These are phyloP conservation scores for Vitis rotundifolia DNA, from an alignment of 164 flowering plant genomes.

Conservation along the genomic window DNA sequence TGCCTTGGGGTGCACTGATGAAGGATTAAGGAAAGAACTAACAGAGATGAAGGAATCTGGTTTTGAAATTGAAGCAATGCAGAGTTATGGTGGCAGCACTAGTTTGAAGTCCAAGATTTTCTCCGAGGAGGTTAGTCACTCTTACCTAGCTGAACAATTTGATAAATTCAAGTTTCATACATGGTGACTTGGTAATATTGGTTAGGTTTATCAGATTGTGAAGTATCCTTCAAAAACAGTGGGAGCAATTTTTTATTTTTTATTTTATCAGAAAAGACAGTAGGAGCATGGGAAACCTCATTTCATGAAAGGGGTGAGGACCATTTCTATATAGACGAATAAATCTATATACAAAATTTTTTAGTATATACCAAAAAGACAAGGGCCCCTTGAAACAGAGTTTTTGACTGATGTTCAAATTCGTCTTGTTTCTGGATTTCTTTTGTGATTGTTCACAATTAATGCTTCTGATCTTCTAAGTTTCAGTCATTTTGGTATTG, in stretches of 20 bases:
- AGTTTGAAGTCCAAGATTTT: conserved; percentile 71
- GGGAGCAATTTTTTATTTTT: no score
- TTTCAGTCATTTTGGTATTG: not conserved
- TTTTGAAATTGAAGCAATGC: conserved; percentile 66
- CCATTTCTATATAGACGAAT: no score
- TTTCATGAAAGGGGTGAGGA: no score
- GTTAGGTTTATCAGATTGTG: not conserved
- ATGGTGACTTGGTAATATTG: not conserved
- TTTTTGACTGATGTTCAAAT: no score
- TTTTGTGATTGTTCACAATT: not conserved
- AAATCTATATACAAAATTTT: no score
- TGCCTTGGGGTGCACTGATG: conserved; percentile 92
- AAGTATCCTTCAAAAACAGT: not conserved
- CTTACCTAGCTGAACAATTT: not conserved
- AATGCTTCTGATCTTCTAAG: not conserved
- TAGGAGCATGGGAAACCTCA: no score
- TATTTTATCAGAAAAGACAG: no score
- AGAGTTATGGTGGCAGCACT: conserved; percentile 70
- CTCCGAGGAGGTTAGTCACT: conserved; percentile 59
- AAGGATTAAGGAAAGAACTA: conserved; percentile 84
- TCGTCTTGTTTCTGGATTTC: not conserved
- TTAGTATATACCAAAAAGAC: no score
- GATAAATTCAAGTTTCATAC: not conserved
- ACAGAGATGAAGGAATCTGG: conserved; percentile 74
- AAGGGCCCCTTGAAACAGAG: no score